Evolutionary conservation across 2,329 filamentous ascomycete genomes (phyloP).

Genomic region (Tolypocladium amazonense): DNA sequence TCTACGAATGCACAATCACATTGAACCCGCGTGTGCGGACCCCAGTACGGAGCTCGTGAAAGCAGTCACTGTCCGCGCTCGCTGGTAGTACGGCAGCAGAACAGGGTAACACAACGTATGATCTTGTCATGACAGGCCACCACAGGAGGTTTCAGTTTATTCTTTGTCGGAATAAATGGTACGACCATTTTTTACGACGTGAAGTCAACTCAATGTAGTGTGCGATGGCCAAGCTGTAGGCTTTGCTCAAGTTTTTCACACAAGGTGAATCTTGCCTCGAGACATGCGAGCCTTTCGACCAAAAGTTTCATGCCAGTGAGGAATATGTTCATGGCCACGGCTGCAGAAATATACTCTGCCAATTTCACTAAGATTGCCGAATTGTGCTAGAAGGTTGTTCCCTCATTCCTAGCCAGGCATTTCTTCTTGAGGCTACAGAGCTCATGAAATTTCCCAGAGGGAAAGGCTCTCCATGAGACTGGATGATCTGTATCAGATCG

Average conservation of each 20-base stretch:
- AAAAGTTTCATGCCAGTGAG: conserved; percentile 28
- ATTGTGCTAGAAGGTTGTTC: conserved; percentile 20
- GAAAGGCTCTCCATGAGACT: conserved; percentile 48
- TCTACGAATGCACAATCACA: not conserved
- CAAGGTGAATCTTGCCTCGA: not conserved
- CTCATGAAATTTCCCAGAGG: conserved; percentile 27
- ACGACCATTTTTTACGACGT: no score
- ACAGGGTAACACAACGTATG: not conserved
- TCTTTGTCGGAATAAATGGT: not conserved
- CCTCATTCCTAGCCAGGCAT: conserved; percentile 16
- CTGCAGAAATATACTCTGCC: conserved; percentile 12
- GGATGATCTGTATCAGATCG: conserved; percentile 20
- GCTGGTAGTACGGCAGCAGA: not conserved
- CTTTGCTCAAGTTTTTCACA: not conserved
- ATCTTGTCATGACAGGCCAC: no score
- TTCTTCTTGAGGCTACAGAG: conserved; percentile 15
- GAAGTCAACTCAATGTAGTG: no score
- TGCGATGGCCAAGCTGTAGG: not conserved
- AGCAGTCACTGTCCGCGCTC: not conserved
- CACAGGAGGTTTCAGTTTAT: not conserved
- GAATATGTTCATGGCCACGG: conserved; percentile 19
- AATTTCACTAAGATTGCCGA: conserved; percentile 22
- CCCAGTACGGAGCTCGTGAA: not conserved
- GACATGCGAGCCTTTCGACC: conserved; percentile 17
- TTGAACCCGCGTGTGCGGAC: not conserved